Conservation (phyloP, 331 rosid genomes). For the Prunus yedoensis region DNA sequence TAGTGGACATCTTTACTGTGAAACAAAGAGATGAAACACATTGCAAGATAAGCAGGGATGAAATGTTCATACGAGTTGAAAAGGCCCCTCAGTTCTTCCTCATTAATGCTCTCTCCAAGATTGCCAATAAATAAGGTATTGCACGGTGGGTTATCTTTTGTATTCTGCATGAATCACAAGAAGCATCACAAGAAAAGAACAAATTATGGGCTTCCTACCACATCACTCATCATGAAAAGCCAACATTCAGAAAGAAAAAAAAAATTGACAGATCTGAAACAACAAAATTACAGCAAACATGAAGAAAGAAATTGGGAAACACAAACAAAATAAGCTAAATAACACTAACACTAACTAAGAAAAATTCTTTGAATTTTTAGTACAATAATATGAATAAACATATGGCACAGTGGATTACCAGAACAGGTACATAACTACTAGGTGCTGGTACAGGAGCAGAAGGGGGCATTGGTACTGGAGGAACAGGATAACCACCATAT, state of each 20-base stretch:
- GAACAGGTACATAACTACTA: conserved; percentile 84
- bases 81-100: conserved; percentile 95
- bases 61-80: conserved; percentile 68
- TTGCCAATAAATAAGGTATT: conserved; percentile 97
- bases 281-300: neutral
- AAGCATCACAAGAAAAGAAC: neutral
- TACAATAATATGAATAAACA: neutral
- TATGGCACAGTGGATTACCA: conserved; percentile 44
- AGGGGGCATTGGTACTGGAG: conserved; percentile 84
- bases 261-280: neutral
- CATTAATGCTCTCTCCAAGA: conserved; percentile 94
- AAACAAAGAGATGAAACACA: conserved; percentile 5
- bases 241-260: neutral
- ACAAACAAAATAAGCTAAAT: neutral
- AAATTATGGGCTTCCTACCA: neutral
- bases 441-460: conserved; percentile 82
- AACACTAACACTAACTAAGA: neutral
- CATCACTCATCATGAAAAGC: conserved; percentile 20
- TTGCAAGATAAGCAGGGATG: conserved; percentile 21
- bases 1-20: conserved; percentile 9
- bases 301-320: neutral
- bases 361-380: neutral
- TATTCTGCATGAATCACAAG: conserved; percentile 58
- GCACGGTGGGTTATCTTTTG: conserved; percentile 99
- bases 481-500: conserved; percentile 82